phyloP scores from a whole-genome alignment of 2,329 filamentous ascomycete species.

The Calonectria pteridis region DNA sequence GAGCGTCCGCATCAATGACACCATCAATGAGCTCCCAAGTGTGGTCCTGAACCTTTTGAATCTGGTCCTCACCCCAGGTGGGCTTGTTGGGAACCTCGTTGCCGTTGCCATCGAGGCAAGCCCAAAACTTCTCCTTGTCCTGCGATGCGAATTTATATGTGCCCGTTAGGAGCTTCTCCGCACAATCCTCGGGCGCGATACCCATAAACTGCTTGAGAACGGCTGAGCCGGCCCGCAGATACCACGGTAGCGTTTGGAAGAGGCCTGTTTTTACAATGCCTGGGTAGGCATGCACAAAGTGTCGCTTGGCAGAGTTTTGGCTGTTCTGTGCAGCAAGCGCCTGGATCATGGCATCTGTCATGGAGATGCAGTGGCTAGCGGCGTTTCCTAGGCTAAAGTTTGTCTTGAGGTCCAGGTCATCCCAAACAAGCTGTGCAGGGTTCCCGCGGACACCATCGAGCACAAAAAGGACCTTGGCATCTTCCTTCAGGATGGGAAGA shows the following conservation, averaged over 20 bases:
- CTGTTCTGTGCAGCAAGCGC: slow-evolving; percentile 44
- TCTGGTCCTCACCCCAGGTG: slow-evolving; percentile 45
- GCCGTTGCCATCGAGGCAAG: slow-evolving; percentile 48
- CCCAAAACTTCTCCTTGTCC: slow-evolving; percentile 41
- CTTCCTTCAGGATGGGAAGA: slow-evolving; percentile 49
- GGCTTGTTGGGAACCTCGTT: slow-evolving; percentile 40
- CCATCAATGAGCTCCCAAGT: slow-evolving; percentile 48
- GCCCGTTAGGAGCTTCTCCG: slow-evolving; percentile 44
- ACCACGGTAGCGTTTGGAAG: slow-evolving; percentile 47
- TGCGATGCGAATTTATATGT: slow-evolving; percentile 2
- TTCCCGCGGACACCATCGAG: slow-evolving; percentile 49
- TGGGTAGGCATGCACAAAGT: slow-evolving; percentile 57
- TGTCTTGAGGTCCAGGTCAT: slow-evolving; percentile 55
- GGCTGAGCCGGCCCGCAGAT: slow-evolving; percentile 34
- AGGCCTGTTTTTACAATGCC: slow-evolving; percentile 54
- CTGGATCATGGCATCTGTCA: slow-evolving; percentile 56
- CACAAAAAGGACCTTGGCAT: slow-evolving; percentile 56
- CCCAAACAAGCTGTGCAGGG: slow-evolving; percentile 50
- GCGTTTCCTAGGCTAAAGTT: slow-evolving; percentile 50
- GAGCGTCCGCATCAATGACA: not conserved
- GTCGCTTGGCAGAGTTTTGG: slow-evolving; percentile 31
- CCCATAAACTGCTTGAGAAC: slow-evolving; percentile 37
- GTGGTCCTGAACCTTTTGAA: slow-evolving; percentile 45
- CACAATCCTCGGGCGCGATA: slow-evolving; percentile 46
- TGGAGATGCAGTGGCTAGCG: slow-evolving; percentile 52